A percentile compares a stretch with the other conserved stretches of the same genome.
Evolutionary conservation across 257 asterid species (phyloP).

Genomic region (Schizonepeta tenuifolia): DNA sequence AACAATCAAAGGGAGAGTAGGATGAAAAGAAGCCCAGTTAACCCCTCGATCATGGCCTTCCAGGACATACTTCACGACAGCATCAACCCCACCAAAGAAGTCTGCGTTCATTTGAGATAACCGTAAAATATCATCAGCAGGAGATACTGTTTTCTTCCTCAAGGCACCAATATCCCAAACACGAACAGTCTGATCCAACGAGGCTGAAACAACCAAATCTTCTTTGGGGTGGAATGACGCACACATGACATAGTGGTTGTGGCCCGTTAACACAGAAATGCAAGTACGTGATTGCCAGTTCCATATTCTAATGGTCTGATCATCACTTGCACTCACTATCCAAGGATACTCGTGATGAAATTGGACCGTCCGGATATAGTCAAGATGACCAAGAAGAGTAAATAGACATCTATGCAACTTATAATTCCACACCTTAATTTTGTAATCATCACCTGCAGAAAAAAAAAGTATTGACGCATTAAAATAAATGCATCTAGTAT

Average conservation of each 20-base stretch:
- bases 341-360: constrained; percentile 98
- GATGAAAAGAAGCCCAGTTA: constrained; percentile 98
- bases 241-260: constrained; percentile 98
- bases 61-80: constrained; percentile 95
- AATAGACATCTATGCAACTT: constrained; percentile 94
- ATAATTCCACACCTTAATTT: constrained; percentile 97
- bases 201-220: constrained; percentile 95
- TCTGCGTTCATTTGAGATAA: constrained; percentile 92
- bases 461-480: constrained; percentile 15
- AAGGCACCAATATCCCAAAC: constrained; percentile 98
- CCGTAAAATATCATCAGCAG: constrained; percentile 91
- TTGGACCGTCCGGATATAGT: constrained; percentile 93
- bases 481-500: constrained; percentile 5
- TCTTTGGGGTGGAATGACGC: constrained; percentile 98
- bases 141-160: constrained; percentile 92
- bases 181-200: constrained; percentile 97
- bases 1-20: constrained; percentile 93
- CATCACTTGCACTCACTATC: constrained; percentile 99
- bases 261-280: constrained; percentile 94
- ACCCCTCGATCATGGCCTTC: constrained; percentile 99
- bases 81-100: constrained; percentile 99
- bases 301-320: constrained; percentile 98
- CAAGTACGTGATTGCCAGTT: constrained; percentile 99
- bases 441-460: constrained; percentile 95
- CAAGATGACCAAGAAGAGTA: constrained; percentile 98